A percentile compares a stretch with the other conserved stretches of the same genome.
Evolutionary conservation across 176 grass and related monocot species (phyloP).

Genomic region (Zoysia japonica): DNA sequence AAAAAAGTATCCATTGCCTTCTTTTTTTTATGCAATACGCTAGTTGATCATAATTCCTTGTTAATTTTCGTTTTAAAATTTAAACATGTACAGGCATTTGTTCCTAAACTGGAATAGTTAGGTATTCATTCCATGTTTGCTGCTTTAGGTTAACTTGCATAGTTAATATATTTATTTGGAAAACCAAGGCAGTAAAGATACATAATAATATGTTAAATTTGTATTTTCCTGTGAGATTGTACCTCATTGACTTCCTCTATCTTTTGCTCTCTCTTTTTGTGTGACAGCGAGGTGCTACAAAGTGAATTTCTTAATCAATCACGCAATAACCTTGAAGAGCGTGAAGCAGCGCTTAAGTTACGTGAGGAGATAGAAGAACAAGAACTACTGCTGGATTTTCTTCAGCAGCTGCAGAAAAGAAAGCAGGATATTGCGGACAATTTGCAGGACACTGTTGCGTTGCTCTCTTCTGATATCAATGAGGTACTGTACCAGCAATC

Average conservation of each 20-base stretch:
- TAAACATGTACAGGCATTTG: background rate
- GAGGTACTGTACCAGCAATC: slow-evolving; percentile 67
- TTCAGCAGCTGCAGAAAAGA: slow-evolving; percentile 76
- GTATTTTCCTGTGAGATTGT: slow-evolving; percentile 6
- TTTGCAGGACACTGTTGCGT: slow-evolving; percentile 73
- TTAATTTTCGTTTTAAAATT: background rate
- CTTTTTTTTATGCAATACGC: background rate
- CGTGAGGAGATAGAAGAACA: slow-evolving; percentile 92
- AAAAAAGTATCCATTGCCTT: background rate
- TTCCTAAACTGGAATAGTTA: too few relatives aligned
- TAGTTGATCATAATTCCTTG: background rate
- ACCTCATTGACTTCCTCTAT: background rate
- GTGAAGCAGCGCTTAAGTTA: slow-evolving; percentile 72
- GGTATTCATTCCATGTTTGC: background rate
- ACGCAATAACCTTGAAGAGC: slow-evolving; percentile 72
- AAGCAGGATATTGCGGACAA: slow-evolving; percentile 74
- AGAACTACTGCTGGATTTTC: slow-evolving; percentile 82
- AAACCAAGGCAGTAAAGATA: background rate
- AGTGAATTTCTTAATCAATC: slow-evolving; percentile 88
- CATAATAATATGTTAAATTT: background rate
- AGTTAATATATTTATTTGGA: background rate
- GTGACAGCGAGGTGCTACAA: slow-evolving; percentile 74
- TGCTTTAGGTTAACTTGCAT: slow-evolving; percentile 13
- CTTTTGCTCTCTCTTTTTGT: slow-evolving; percentile 21
- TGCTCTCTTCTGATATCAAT: slow-evolving; percentile 87